phyloP scores from a whole-genome alignment of 2,329 filamentous ascomycete genomes.

The Phoma sp. region DNA sequence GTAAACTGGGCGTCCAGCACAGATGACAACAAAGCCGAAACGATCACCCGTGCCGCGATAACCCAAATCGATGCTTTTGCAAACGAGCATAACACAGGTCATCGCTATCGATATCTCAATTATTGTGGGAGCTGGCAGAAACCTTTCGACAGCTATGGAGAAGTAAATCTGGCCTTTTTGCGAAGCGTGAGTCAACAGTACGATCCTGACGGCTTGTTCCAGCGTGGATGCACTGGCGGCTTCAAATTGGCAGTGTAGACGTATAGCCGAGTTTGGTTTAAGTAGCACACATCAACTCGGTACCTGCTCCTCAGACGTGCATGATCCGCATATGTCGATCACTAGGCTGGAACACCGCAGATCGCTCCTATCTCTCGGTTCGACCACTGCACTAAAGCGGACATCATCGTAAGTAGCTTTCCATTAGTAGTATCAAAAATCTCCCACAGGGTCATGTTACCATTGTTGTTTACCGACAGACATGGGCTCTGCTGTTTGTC shows the following conservation, averaged over 20 bases:
- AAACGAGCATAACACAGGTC: constrained; percentile 13
- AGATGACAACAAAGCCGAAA: constrained; percentile 39
- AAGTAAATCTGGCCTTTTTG: constrained; percentile 35
- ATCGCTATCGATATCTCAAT: constrained; percentile 41
- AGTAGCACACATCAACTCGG: background rate
- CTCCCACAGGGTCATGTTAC: background rate
- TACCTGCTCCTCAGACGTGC: background rate
- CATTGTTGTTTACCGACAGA: background rate
- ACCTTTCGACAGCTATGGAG: constrained; percentile 43
- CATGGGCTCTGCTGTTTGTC: background rate
- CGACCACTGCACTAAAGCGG: background rate
- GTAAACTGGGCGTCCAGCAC: constrained; percentile 39
- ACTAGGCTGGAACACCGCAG: background rate
- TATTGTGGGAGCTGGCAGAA: constrained; percentile 49
- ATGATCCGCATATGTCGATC: background rate
- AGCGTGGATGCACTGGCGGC: constrained; percentile 42
- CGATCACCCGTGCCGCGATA: constrained; percentile 31
- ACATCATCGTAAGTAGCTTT: background rate
- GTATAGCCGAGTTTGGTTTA: background rate
- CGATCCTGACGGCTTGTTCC: constrained; percentile 47
- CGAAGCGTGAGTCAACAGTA: constrained; percentile 40
- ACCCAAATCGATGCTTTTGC: constrained; percentile 45
- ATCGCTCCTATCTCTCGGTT: constrained; percentile 4
- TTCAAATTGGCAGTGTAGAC: constrained; percentile 37
- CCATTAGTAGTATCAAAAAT: background rate